Evolutionary conservation across 495 filamentous ascomycete species (phyloP).

Genomic region (Neurospora cerealis): DNA sequence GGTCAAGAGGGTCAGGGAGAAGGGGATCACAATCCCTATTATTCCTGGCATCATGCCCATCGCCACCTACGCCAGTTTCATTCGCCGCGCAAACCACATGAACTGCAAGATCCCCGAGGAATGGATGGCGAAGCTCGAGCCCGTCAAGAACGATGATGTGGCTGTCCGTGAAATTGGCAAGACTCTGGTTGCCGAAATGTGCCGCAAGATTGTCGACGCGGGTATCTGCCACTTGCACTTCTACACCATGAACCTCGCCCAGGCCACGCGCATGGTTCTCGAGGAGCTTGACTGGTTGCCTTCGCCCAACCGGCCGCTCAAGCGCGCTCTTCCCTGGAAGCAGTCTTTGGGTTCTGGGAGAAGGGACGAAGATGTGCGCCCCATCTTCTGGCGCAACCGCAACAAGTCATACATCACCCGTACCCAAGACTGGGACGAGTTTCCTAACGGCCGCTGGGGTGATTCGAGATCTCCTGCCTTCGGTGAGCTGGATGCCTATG

Average conservation of each 20-base stretch:
- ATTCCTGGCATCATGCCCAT: constrained; percentile 99
- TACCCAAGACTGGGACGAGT: constrained; percentile 98
- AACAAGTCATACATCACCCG: constrained; percentile 90
- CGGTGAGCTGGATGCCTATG: constrained; percentile 92
- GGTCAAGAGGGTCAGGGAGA: constrained; percentile 73
- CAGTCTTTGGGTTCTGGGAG: constrained; percentile 83
- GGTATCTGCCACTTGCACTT: constrained; percentile 92
- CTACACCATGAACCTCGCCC: constrained; percentile 98
- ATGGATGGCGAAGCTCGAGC: constrained; percentile 77
- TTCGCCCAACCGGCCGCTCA: constrained; percentile 61
- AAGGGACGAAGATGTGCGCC: constrained; percentile 88
- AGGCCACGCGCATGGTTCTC: constrained; percentile 86
- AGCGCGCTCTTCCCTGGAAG: constrained; percentile 86
- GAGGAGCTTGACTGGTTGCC: constrained; percentile 79
- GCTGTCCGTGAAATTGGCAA: constrained; percentile 87
- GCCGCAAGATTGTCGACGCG: constrained; percentile 65
- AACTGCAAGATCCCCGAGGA: constrained; percentile 68
- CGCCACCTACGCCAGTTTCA: constrained; percentile 83
- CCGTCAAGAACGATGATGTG: constrained; percentile 92
- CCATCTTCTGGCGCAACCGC: constrained; percentile 98
- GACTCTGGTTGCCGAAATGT: constrained; percentile 84
- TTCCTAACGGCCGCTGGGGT: constrained; percentile 98
- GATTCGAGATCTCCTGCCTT: constrained; percentile 95
- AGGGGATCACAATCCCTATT: constrained; percentile 82
- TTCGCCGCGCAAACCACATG: constrained; percentile 82